Conservation (phyloP, 768 basidiomycete genomes). For the Dentipellis sp. region DNA sequence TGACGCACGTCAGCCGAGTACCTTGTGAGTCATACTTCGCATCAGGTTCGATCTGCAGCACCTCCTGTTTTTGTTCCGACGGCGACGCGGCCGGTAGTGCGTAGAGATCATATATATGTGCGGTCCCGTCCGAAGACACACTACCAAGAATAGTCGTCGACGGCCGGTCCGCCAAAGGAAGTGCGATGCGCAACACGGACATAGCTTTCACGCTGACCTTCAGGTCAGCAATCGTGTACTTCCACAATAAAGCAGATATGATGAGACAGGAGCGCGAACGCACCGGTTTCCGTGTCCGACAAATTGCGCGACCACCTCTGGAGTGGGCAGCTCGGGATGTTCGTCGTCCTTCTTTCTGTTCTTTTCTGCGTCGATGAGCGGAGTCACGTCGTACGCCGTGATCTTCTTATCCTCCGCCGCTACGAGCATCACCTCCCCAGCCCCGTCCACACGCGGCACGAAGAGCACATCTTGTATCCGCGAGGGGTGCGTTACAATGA, state of each 20-base stretch:
- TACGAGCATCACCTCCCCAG: conserved; percentile 66
- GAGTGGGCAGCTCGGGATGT: conserved; percentile 31
- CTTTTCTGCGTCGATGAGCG: background rate
- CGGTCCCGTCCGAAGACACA: conserved; percentile 84
- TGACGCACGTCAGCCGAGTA: conserved; percentile 71
- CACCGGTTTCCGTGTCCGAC: conserved; percentile 84
- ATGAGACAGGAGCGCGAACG: conserved; percentile 15
- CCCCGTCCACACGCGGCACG: conserved; percentile 44
- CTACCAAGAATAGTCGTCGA: conserved; percentile 64
- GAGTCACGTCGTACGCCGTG: conserved; percentile 59
- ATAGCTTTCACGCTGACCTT: conserved; percentile 68
- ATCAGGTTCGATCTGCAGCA: conserved; percentile 39
- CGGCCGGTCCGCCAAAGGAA: conserved; percentile 29
- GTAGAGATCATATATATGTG: conserved; percentile 67
- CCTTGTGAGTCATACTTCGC: conserved; percentile 78
- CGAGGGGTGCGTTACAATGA: conserved; percentile 67
- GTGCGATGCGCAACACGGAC: conserved; percentile 52
- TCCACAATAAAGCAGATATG: conserved; percentile 2
- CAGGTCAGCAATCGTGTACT: background rate
- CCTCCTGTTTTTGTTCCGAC: conserved; percentile 14
- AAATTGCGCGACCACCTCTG: conserved; percentile 60
- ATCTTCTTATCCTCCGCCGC: conserved; percentile 88
- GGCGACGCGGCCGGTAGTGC: conserved; percentile 26
- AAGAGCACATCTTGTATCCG: conserved; percentile 84
- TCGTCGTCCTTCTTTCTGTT: no score